Evolutionary conservation across 805 yeast species (phyloP).

Genomic region (Ogataea ramenticola): DNA sequence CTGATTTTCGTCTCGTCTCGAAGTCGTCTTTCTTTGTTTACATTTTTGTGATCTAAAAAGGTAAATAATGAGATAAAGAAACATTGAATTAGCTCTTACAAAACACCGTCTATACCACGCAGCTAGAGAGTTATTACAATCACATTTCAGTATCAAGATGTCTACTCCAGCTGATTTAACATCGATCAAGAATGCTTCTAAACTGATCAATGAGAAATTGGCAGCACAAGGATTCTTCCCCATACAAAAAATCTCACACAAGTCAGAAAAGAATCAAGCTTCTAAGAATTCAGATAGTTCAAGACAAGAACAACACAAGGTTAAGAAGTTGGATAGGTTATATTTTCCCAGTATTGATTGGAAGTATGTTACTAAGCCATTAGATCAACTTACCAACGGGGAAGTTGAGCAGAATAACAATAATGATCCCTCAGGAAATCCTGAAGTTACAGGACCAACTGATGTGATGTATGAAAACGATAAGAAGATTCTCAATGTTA

Average conservation of each 20-base stretch:
- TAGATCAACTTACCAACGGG: conserved; percentile 2
- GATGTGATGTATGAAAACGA: conserved; percentile 22
- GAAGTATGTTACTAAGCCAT: conserved; percentile 5
- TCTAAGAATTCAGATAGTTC: no score
- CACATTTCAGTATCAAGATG: no score
- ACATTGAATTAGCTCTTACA: no score
- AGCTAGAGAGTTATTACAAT: no score
- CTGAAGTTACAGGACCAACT: background rate
- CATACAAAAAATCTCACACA: conserved; percentile 2
- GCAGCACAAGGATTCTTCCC: conserved; percentile 19
- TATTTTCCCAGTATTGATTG: conserved; percentile 15
- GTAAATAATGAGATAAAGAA: background rate
- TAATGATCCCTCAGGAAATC: no score
- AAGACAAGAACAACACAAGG: no score
- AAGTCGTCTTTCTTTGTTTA: background rate
- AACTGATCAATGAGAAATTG: conserved; percentile 18
- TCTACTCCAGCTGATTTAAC: conserved; percentile 4
- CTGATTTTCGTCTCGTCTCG: background rate
- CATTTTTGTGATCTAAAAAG: background rate
- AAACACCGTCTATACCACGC: no score
- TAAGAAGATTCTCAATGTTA: conserved; percentile 20
- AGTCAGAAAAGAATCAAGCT: no score
- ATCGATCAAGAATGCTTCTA: conserved; percentile 18
- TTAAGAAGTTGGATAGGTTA: conserved; percentile 8
- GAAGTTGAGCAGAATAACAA: conserved; percentile 2